phyloP scores from a whole-genome alignment of 2,329 filamentous ascomycete genomes.

The Fusarium tuaranense region DNA sequence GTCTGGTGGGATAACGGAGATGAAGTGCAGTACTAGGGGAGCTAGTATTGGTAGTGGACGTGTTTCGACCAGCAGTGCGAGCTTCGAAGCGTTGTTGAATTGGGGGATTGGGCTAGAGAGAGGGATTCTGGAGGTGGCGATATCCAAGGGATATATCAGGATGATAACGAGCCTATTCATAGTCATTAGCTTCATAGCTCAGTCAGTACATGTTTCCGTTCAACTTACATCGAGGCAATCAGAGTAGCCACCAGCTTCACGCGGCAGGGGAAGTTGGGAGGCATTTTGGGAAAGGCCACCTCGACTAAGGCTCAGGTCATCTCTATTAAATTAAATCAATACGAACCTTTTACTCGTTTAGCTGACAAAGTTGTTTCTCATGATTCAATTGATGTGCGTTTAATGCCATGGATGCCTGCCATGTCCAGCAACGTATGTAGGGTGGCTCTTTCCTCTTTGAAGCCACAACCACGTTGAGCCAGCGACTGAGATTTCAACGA shows the following conservation, averaged over 20 bases:
- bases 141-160: background rate
- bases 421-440: background rate
- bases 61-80: conserved; percentile 68
- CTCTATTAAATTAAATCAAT: background rate
- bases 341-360: background rate
- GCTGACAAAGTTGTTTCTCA: background rate
- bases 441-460: background rate
- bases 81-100: conserved; percentile 55
- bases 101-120: background rate
- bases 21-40: conserved; percentile 67
- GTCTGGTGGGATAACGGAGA: conserved; percentile 66
- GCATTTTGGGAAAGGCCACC: background rate
- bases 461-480: background rate
- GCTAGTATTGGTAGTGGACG: conserved; percentile 62
- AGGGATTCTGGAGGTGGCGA: background rate
- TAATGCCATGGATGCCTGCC: background rate
- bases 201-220: no score
- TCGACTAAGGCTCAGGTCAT: background rate
- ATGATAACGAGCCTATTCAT: background rate
- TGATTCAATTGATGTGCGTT: background rate
- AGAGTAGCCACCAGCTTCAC: background rate
- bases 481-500: background rate
- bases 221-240: background rate
- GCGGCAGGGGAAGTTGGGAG: background rate
- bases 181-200: background rate